A percentile compares a stretch with the other conserved stretches of the same genome.
These are phyloP conservation scores for Bryoglossum gracile DNA, from an alignment of 495 filamentous ascomycete species.

Conservation along the genomic window DNA sequence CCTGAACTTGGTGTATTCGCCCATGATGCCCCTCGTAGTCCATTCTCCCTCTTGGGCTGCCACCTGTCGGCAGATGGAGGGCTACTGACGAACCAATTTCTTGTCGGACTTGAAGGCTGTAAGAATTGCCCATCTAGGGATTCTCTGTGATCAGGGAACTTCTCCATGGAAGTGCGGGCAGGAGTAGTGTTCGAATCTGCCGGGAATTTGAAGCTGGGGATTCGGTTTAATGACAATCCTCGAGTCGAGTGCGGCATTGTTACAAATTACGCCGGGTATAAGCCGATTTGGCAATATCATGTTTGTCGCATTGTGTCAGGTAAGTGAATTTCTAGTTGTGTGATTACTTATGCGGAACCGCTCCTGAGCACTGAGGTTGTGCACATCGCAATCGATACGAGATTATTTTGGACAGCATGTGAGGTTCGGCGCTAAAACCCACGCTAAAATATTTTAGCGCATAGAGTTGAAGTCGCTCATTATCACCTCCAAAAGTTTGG, in stretches of 20 bases:
- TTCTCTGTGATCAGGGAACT: conserved; percentile 47
- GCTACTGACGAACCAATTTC: conserved; percentile 30
- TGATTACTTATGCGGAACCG: too few relatives aligned
- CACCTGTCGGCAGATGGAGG: conserved; percentile 37
- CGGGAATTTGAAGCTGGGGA: conserved; percentile 26
- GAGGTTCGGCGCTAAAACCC: too few relatives aligned
- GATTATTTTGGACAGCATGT: too few relatives aligned
- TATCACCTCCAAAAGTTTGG: too few relatives aligned
- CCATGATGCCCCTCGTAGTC: conserved; percentile 21
- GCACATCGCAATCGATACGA: conserved; percentile 5
- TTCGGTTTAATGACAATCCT: conserved; percentile 7
- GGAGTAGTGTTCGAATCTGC: conserved; percentile 30
- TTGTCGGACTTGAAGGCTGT: conserved; percentile 26
- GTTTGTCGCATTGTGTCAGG: not conserved
- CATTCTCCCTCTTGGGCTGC: conserved; percentile 45
- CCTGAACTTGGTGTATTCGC: conserved; percentile 26
- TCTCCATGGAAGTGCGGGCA: conserved; percentile 37
- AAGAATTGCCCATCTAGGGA: conserved; percentile 7
- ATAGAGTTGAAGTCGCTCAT: too few relatives aligned
- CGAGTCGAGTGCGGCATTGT: conserved; percentile 36
- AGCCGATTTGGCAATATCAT: conserved; percentile 1
- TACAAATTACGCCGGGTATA: conserved; percentile 7
- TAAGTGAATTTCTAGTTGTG: not conserved
- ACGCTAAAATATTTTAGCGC: too few relatives aligned
- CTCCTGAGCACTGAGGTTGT: too few relatives aligned